These are phyloP conservation scores for Boletus semigastroideus DNA, from an alignment of 1,284 basidiomycete genomes.

Conservation along the genomic window DNA sequence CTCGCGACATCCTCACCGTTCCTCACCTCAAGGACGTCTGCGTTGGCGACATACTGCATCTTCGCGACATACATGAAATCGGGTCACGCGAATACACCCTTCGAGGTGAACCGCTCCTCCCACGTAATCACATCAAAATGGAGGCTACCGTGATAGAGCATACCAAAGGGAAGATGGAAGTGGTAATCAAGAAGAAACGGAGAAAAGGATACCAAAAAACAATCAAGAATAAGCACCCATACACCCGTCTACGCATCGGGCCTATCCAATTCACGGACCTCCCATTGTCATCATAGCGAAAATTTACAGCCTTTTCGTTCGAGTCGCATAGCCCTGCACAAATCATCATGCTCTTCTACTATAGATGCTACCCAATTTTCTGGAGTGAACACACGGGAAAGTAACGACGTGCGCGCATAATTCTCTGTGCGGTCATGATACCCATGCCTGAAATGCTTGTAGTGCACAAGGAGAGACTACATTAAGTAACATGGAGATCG, in stretches of 20 bases:
- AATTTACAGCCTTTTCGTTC: not conserved
- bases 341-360: not conserved
- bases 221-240: conserved; percentile 88
- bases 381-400: too few species aligned
- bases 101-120: conserved; percentile 68
- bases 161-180: conserved; percentile 91
- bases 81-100: conserved; percentile 95
- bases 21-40: conserved; percentile 81
- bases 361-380: too few species aligned
- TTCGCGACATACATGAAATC: conserved; percentile 91
- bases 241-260: conserved; percentile 87
- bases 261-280: conserved; percentile 47
- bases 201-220: conserved; percentile 93
- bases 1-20: conserved; percentile 89
- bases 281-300: conserved; percentile 20
- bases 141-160: conserved; percentile 93
- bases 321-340: conserved; percentile 3
- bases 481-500: too few species aligned
- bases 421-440: too few species aligned
- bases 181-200: conserved; percentile 93
- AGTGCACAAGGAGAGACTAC: not conserved
- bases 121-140: conserved; percentile 64
- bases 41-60: conserved; percentile 81
- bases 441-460: too few species aligned
- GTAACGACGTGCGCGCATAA: too few species aligned